Percentiles rank a stretch among this genome's conserved stretches.
Evolutionary conservation across 805 yeast genomes (phyloP).

Genomic region (Wickerhamomyces chambardii): DNA sequence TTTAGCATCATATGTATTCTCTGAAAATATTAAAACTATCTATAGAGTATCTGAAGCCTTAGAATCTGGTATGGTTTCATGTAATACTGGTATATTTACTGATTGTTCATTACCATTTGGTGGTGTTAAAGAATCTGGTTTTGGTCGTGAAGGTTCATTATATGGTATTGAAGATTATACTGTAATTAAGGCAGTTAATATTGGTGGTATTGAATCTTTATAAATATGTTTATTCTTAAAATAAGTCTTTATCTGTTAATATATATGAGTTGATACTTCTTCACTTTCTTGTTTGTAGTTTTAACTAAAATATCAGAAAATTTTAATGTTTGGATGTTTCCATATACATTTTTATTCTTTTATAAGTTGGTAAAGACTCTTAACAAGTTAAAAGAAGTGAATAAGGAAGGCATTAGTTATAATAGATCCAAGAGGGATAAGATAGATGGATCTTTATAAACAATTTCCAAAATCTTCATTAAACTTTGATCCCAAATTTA

Average conservation of each 20-base stretch:
- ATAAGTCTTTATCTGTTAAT: too few relatives aligned
- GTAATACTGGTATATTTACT: slow-evolving; percentile 49
- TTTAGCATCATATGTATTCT: slow-evolving; percentile 50
- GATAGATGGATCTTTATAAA: slow-evolving; percentile 31
- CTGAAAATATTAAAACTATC: slow-evolving; percentile 39
- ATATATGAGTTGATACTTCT: too few relatives aligned
- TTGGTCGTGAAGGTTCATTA: slow-evolving; percentile 61
- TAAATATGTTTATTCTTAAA: neutral
- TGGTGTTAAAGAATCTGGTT: slow-evolving; percentile 59
- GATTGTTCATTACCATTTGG: slow-evolving; percentile 53
- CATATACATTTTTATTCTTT: too few relatives aligned
- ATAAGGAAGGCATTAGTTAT: too few relatives aligned
- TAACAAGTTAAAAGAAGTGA: too few relatives aligned
- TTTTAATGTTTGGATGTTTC: too few relatives aligned
- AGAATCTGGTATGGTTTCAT: slow-evolving; percentile 60
- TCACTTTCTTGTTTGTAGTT: too few relatives aligned
- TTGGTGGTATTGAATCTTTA: slow-evolving; percentile 26
- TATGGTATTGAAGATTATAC: slow-evolving; percentile 56
- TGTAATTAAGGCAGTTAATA: slow-evolving; percentile 39
- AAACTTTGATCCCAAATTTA: slow-evolving; percentile 23
- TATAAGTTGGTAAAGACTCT: too few relatives aligned
- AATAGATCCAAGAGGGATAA: too few relatives aligned
- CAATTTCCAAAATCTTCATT: slow-evolving; percentile 27
- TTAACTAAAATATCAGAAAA: too few relatives aligned
- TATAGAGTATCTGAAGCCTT: slow-evolving; percentile 45